Evolutionary conservation across 1,284 basidiomycete species (phyloP).

Genomic region (Ustilago sp.): DNA sequence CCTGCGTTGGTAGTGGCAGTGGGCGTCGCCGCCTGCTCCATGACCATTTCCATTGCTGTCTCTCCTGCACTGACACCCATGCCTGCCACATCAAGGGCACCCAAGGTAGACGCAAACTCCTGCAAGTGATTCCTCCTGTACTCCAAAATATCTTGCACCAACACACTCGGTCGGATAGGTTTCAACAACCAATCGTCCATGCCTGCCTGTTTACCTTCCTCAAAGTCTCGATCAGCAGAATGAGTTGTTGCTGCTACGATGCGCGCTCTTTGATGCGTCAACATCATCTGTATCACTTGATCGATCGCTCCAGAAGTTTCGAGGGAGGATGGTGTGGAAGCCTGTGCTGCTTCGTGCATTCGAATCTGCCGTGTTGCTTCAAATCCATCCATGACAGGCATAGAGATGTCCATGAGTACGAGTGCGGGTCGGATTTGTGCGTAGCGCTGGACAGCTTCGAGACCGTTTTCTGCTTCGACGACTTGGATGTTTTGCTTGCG

Average conservation of each 20-base stretch:
- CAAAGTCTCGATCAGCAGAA: slow-evolving; percentile 41
- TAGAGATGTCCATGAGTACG: slow-evolving; percentile 64
- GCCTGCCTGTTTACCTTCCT: slow-evolving; percentile 47
- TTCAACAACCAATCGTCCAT: slow-evolving; percentile 62
- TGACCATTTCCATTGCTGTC: slow-evolving; percentile 36
- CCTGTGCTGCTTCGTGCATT: slow-evolving; percentile 26
- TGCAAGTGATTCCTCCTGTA: slow-evolving; percentile 40
- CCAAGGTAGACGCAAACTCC: slow-evolving; percentile 37
- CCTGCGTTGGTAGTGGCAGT: slow-evolving; percentile 7
- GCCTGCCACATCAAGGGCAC: slow-evolving; percentile 18
- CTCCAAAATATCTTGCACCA: slow-evolving; percentile 46
- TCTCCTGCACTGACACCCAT: slow-evolving; percentile 28
- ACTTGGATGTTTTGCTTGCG: slow-evolving; percentile 48
- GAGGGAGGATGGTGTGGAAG: slow-evolving; percentile 15
- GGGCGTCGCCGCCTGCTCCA: slow-evolving; percentile 31
- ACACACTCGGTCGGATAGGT: slow-evolving; percentile 39
- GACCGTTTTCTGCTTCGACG: slow-evolving; percentile 54
- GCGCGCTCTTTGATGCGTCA: slow-evolving; percentile 36
- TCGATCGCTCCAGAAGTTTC: slow-evolving; percentile 11
- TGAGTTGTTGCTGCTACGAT: slow-evolving; percentile 61
- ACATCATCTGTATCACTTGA: slow-evolving; percentile 33
- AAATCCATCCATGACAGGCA: slow-evolving; percentile 64
- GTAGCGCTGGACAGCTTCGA: slow-evolving; percentile 55
- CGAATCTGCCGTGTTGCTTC: slow-evolving; percentile 57
- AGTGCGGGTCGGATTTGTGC: slow-evolving; percentile 36